Conservation (phyloP, 1,139 yeast species). For the Sugiyamaella pinicola region DNA sequence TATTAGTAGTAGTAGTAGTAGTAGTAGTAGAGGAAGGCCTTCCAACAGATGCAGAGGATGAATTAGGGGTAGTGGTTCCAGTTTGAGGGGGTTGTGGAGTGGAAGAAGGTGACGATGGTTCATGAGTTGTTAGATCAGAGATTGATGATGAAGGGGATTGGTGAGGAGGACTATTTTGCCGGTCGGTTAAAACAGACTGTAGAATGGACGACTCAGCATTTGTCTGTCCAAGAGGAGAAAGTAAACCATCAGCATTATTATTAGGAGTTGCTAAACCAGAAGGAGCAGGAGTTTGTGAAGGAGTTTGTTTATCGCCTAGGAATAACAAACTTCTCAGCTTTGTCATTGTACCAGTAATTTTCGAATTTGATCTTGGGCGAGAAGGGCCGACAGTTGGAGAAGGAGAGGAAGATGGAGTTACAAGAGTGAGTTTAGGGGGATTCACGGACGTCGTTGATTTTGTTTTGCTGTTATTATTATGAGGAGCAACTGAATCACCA, state of each 20-base stretch:
- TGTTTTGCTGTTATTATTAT: not conserved
- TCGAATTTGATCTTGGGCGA: constrained; percentile 24
- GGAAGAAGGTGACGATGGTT: constrained; percentile 10
- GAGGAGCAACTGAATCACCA: not conserved
- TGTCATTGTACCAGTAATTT: constrained; percentile 28
- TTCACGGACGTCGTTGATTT: not conserved
- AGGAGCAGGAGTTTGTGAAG: not conserved
- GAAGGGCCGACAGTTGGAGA: not conserved
- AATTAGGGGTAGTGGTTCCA: constrained; percentile 12
- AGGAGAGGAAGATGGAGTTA: not conserved
- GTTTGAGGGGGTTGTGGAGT: constrained; percentile 12
- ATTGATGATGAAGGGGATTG: constrained; percentile 18
- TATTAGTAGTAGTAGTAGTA: no score
- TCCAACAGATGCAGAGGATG: constrained; percentile 19
- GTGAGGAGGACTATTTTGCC: not conserved
- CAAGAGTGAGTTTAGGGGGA: not conserved
- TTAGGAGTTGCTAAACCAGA: not conserved
- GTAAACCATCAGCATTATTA: not conserved
- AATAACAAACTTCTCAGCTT: constrained; percentile 29
- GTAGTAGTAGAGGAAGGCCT: constrained; percentile 7
- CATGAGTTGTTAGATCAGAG: constrained; percentile 12
- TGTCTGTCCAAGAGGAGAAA: not conserved
- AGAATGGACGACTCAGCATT: not conserved
- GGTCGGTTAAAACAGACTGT: not conserved
- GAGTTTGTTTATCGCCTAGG: constrained; percentile 17